A percentile compares a stretch with the other conserved stretches of the same genome.
Evolutionary conservation across 306 rosid genomes (phyloP).

Genomic region (Purshia tridentata): DNA sequence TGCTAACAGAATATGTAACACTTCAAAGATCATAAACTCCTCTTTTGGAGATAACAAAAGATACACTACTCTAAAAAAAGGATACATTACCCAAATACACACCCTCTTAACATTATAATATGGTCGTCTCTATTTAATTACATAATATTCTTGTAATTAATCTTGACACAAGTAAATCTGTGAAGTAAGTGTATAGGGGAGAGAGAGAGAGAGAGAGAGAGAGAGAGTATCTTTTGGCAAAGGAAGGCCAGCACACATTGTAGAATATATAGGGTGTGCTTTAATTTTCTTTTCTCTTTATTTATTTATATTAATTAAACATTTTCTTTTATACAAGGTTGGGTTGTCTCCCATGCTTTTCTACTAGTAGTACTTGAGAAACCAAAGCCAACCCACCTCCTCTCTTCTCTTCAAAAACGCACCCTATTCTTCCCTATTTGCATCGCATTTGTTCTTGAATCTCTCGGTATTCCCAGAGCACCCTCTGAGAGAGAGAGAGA

Average conservation of each 20-base stretch:
- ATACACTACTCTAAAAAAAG: conserved; percentile 14
- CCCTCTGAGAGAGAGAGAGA: conserved; percentile 46
- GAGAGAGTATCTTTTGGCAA: conserved; percentile 55
- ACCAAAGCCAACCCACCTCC: conserved; percentile 44
- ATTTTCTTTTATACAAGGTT: conserved; percentile 32
- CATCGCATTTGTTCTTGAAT: conserved; percentile 99
- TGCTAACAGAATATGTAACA: conserved; percentile 36
- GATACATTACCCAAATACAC: not conserved
- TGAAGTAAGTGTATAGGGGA: not conserved
- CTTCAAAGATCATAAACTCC: conserved; percentile 30
- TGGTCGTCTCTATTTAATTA: conserved; percentile 2
- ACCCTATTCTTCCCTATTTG: conserved; percentile 91
- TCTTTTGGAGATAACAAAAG: conserved; percentile 32
- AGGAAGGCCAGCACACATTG: conserved; percentile 45
- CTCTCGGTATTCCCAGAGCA: conserved; percentile 59
- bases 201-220: conserved; percentile 27
- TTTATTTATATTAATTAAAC: not conserved
- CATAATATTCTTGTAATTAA: not conserved
- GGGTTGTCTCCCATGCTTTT: conserved; percentile 42
- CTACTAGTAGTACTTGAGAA: conserved; percentile 28
- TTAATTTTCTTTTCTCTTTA: conserved; percentile 24
- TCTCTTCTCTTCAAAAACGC: conserved; percentile 71
- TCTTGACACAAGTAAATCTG: too few relatives aligned
- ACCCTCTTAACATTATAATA: not conserved
- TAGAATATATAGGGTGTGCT: conserved; percentile 44